phyloP scores from a whole-genome alignment of 495 filamentous ascomycete genomes.

The Aspergillus affinis region DNA sequence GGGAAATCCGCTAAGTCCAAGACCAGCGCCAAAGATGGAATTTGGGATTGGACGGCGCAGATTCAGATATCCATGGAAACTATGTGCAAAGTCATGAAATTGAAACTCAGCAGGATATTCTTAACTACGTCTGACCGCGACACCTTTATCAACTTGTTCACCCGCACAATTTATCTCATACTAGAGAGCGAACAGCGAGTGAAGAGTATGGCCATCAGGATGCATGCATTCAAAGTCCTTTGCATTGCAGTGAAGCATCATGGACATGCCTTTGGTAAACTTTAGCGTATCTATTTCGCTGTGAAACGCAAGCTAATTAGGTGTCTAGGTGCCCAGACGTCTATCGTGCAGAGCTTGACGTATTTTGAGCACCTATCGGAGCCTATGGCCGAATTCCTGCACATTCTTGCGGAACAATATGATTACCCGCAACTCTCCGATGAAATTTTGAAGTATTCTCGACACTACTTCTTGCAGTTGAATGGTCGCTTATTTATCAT shows the following conservation, averaged over 20 bases:
- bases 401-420: slow-evolving; percentile 95
- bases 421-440: slow-evolving; percentile 95
- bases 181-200: slow-evolving; percentile 92
- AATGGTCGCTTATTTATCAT: slow-evolving; percentile 22
- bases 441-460: slow-evolving; percentile 69
- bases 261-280: slow-evolving; percentile 89
- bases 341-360: slow-evolving; percentile 93
- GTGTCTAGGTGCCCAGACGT: slow-evolving; percentile 85
- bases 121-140: slow-evolving; percentile 95
- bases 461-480: background rate
- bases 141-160: slow-evolving; percentile 90
- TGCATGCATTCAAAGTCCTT: slow-evolving; percentile 96
- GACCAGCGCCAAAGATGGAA: slow-evolving; percentile 62
- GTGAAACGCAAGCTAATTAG: slow-evolving; percentile 17
- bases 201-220: slow-evolving; percentile 85
- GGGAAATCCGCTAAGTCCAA: slow-evolving; percentile 79
- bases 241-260: slow-evolving; percentile 98
- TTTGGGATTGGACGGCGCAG: slow-evolving; percentile 86
- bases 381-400: slow-evolving; percentile 97
- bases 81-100: slow-evolving; percentile 93
- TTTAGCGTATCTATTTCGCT: background rate
- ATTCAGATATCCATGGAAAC: slow-evolving; percentile 83
- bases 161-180: slow-evolving; percentile 88
- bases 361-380: slow-evolving; percentile 98
- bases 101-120: slow-evolving; percentile 91